Base-by-base conservation (phyloP, 2,329 filamentous ascomycete species). In the Amauroascus verrucosus region DNA sequence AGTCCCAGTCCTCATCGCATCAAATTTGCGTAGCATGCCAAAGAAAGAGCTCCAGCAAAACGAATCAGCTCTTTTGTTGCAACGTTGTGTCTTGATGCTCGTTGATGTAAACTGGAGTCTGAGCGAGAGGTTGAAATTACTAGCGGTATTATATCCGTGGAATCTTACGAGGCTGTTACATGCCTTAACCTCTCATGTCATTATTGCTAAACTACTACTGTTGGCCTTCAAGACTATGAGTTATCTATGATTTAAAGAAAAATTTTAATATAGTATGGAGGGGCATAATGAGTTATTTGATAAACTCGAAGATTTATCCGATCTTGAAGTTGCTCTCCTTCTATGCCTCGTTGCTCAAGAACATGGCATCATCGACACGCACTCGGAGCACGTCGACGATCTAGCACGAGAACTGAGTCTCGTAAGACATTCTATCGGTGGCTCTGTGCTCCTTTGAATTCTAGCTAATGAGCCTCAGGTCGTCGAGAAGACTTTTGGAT, bases 331-430 rank as follows among this genome's bases (percentile, higher is more conserved):
- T 56, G 93, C 91, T 22, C 73, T 86, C 13, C 77, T 97, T 38
- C 79, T 96, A 48, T 90, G 85, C 65, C 79, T 97, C 49, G 77
- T 89, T 57, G 82, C 84, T 56, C 79, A 84, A 59, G 86, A 95
- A 68, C 90, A 97, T 68, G 95, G 88, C 71, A 82, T 97, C 61
- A 82, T 97, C 64, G 85, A 88, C 69, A 86, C 87, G 14, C 79
- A 83, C 1, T 67, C 72, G 3, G 72, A 79, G 33, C 72, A 75
- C 50, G 70, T 91, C 54, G 77, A 85, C 66, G 78, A 83, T 59
- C 74, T 95, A n/a, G 77, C 83, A 41, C 77, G 81, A 50, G 88
- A 95, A 68, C 73, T 95, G 20, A 78, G 80, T 58, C 72, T 93
- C 64, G 85, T 88, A 70, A 33, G 20, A 16, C 3, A 20, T 11